These are phyloP conservation scores for Penicillium verrucosum DNA, from an alignment of 2,329 filamentous ascomycete genomes.

Conservation along the genomic window DNA sequence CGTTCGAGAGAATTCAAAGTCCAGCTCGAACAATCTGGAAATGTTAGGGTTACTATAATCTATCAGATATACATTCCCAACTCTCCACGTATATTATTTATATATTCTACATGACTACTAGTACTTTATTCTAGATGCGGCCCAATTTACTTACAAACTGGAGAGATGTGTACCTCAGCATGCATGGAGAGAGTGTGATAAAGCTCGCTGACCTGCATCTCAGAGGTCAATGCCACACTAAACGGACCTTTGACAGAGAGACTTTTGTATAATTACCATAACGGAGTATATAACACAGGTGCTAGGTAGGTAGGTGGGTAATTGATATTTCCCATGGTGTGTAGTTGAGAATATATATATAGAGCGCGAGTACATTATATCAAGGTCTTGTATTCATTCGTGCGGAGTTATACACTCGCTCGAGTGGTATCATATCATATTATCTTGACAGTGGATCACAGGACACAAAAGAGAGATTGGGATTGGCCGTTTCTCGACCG, in stretches of 20 bases:
- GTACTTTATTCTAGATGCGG: not conserved
- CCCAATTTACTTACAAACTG: not conserved
- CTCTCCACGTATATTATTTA: not conserved
- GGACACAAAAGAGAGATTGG: not conserved
- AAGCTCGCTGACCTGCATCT: not conserved
- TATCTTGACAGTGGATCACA: conserved; percentile 1
- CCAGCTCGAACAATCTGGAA: not conserved
- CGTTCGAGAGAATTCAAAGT: too few relatives aligned
- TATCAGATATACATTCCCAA: not conserved
- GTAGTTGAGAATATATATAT: not conserved
- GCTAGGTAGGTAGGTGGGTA: not conserved
- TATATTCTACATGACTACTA: not conserved
- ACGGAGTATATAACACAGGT: not conserved
- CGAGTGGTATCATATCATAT: conserved; percentile 16
- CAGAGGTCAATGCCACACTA: not conserved
- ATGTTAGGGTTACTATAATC: not conserved
- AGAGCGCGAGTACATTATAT: not conserved
- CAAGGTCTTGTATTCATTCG: not conserved
- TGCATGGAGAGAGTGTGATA: not conserved
- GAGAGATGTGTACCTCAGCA: not conserved
- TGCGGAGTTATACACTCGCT: conserved; percentile 3
- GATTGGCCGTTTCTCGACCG: not conserved
- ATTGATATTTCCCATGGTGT: not conserved
- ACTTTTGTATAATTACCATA: not conserved
- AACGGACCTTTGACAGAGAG: not conserved